Evolutionary conservation across 441 rosid genomes (phyloP), one percentile per base, ranked within the genome.

Genomic region (Euphorbia celastroides): DNA sequence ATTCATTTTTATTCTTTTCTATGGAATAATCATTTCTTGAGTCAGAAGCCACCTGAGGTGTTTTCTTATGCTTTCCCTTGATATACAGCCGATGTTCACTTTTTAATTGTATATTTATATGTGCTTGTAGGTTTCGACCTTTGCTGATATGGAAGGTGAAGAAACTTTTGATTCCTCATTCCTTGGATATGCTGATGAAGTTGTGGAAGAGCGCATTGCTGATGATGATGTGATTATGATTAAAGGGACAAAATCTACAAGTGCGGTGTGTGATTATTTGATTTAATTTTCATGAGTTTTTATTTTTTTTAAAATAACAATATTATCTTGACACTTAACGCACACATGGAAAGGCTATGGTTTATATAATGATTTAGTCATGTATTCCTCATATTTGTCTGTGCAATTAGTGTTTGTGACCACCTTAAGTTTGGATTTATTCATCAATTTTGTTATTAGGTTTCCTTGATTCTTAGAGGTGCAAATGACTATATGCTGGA

Each of bases 141-240:
- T 95, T 81, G 98, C 97, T 72, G 99, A 95, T 73, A 95, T 90
- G 98, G 98, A 95, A 73, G 99, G 99, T 1, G 96, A 95, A 57
- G 99, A 92, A 79, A 95, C 99, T 65, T 95, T 86, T 74, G 99
- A 95, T 78, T 69, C 92, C 2, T 85, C 95, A 67, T 71, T 90
- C 67, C 89, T 90, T 62, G 99, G 98, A 64, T 68, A 71, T 69
- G 97, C 99, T 32, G 91, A 87, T 46, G 96, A 95, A 75, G 97
- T 95, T 71, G 89, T 85, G 48, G 98, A 95, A 78, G 99, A 95
- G 78, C 87, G 91, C 58, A 85, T 95, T 70, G 84, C 98, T n/a
- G 95, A 87, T 78, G 98, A 88, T 76, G 99, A 95, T 73, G 98
- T 92, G 65, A 71, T 95, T 56, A 44, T 95, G 87, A 87, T 95